Base-by-base conservation (phyloP, 2,329 filamentous ascomycete genomes). In the Alternaria longipes region DNA sequence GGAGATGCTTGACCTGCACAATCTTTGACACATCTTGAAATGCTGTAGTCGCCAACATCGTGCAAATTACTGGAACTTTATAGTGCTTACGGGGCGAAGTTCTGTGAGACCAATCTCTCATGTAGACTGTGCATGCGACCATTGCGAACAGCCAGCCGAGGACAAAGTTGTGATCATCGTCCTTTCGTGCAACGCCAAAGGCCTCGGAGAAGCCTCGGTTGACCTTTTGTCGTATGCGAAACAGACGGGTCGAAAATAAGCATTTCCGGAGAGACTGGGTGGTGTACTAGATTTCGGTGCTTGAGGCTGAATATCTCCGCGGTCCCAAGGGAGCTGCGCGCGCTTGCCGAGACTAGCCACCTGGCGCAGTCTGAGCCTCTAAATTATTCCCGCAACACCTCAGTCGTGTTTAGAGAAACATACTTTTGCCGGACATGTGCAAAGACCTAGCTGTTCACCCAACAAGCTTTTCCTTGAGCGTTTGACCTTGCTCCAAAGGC, bases 401-500 rank as follows among this genome's bases (percentile, higher is more conserved):
- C 7, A 22, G 41, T 52, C 7, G 9, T 30, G 32, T 40, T 22
- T 26, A 34, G 16, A 8, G 24, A 38, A 34, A 40, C 36, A 18
- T 30, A 12, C 34, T 28, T 8, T 40, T 22, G 50, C 32, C 30
- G 12, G 34, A 52, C 20, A 38, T 30, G 16, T 41, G 36, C 26
- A 40, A 46, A 42, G 20, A 14, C 32, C 22, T 16, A 42, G 41
- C 41, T n/a, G 18, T 7, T 54, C 32, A 62, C 28, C 56, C 40
- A 30, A 63, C 49, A 36, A 61, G 50, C 40, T 49, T 58, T 28
- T 66, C 45, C 14, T 59, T 54, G 14, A 64, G 34, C 3, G 60
- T 57, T 11, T 58, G 57, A 22, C 45, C 52, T 40, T 62, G 54
- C 24, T 51, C 61, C 38, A 76, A 47, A 30, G 85, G 84, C 5